Evolutionary conservation across 805 yeast species (phyloP), one percentile per base, ranked within the genome.

Genomic region (Metschnikowia cubensis): DNA sequence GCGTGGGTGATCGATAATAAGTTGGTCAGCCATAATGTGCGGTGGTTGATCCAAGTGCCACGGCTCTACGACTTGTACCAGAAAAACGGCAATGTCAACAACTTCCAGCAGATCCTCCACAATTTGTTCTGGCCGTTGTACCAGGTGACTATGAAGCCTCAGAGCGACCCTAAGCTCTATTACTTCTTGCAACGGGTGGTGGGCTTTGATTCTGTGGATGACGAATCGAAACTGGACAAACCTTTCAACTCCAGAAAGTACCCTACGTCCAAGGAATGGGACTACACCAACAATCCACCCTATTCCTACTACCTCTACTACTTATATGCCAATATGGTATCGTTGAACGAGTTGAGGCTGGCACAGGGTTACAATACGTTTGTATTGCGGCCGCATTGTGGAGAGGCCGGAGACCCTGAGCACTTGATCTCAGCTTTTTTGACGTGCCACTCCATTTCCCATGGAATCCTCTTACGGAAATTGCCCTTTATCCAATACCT

Each of bases 381-480:
- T 69, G 95, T 89, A n/a, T 73, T 94, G 60, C 81, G 99, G 61
- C 99, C 99, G 3, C 99, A 94, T 68, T 89, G 96, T 59, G 99
- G 99, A 55, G 99, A 94, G 69, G 99, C 99, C n/a, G 99, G 99
- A 52, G 99, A 94, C 64, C 97, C 98, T 1, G 98, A 94, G 63
- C 99, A 94, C 73, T 76, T 95, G 63, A 88, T 91, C 41, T 80
- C 91, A 45, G 91, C 99, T 1, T 94, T 87, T 61, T 70, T 94
- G 61, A 82, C 94, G 1, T 84, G 97, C 1, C 95, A 92, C 62
- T 89, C 96, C 46, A 94, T 94, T 52, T 88, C 96, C 11, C 99
- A 94, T 66, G 99, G 99, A 50, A 95, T 94, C 49, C 68, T 92
- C 53, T 75, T 94, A 63, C 83, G 99, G 69, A 94, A 94, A 67